Conservation (phyloP, 371 early-diverging fungal species). For the Mucor irregularis region DNA sequence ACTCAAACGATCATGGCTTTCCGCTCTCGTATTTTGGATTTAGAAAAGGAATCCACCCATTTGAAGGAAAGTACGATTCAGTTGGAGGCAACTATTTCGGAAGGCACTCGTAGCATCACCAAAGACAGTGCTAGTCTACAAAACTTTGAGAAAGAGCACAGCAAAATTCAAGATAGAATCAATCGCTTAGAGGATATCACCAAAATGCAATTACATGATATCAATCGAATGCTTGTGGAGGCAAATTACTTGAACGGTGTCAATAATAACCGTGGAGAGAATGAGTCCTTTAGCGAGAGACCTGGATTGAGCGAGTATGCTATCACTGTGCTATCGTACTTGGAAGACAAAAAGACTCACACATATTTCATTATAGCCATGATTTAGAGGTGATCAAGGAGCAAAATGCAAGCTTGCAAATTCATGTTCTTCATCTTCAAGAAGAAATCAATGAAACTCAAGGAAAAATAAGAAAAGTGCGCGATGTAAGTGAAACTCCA, state of each 20-base stretch:
- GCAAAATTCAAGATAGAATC: slow-evolving; percentile 62
- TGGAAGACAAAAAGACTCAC: neutral
- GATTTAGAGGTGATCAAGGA: slow-evolving; percentile 62
- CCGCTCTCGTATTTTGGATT: slow-evolving; percentile 46
- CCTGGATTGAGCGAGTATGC: slow-evolving; percentile 49
- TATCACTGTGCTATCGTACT: neutral
- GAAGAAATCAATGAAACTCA: slow-evolving; percentile 74
- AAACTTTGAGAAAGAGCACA: slow-evolving; percentile 53
- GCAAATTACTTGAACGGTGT: slow-evolving; percentile 55
- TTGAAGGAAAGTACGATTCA: slow-evolving; percentile 36
- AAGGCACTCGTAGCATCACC: slow-evolving; percentile 40
- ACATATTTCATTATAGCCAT: slow-evolving; percentile 15
- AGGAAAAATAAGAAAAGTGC: slow-evolving; percentile 72
- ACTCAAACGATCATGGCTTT: slow-evolving; percentile 53
- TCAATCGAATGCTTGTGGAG: slow-evolving; percentile 70
- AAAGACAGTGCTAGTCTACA: slow-evolving; percentile 32
- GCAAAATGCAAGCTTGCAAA: slow-evolving; percentile 61
- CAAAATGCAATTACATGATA: slow-evolving; percentile 63
- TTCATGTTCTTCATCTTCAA: slow-evolving; percentile 60
- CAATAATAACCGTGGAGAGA: slow-evolving; percentile 26
- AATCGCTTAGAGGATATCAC: slow-evolving; percentile 63
- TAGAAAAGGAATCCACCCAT: slow-evolving; percentile 44
- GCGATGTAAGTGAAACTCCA: slow-evolving; percentile 52
- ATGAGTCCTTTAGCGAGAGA: slow-evolving; percentile 30
- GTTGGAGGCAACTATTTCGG: slow-evolving; percentile 32